Base-by-base conservation (phyloP, 2,329 filamentous ascomycete species). In the Aspergillus proliferans region DNA sequence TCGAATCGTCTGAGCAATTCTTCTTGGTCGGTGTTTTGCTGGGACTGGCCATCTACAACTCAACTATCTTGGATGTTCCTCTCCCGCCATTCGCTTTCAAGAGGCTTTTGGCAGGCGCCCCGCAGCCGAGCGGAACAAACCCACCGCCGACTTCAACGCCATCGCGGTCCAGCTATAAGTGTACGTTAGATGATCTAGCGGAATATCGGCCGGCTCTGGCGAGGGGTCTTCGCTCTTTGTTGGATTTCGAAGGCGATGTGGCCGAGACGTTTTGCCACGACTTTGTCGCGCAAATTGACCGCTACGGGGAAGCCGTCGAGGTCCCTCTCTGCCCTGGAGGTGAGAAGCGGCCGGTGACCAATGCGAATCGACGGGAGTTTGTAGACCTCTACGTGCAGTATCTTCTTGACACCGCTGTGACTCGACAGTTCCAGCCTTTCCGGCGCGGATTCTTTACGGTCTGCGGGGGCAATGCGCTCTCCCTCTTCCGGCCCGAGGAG, bases 391-490 rank as follows among this genome's bases (percentile, higher is more conserved):
- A 95, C 63, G 81, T 95, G 8, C 82, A 84, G 36, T 87, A 92
- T 64, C 68, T 92, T 8, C 81, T 96, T 9, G 89, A 95, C 59
- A 83, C 78, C 6, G 80, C 87, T 1, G 86, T 95, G 1, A 74
- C 81, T 36, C 80, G 88, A 38, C 90, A 95, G 62, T 96, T 94
- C 56, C 89, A 95, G 64, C 90, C 91, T 0, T 96, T 96, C 76
- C 93, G 93, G 65, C 82, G 90, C 47, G 91, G 91, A 1, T 96
- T 96, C 69, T 96, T 89, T 66, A 94, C 87, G 0, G 88, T 95
- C 24, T 95, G 89, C 63, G 87, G 86, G 33, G 88, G 90, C 33
- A 95, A 93, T 63, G 90, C 91, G 0, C 76, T 95, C 33, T 88
- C 86, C 1, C 78, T 96, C 2, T 95, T 95, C 68, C 82, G 88